Base-by-base conservation (phyloP, 768 basidiomycete species). In the Serendipita sp. region DNA sequence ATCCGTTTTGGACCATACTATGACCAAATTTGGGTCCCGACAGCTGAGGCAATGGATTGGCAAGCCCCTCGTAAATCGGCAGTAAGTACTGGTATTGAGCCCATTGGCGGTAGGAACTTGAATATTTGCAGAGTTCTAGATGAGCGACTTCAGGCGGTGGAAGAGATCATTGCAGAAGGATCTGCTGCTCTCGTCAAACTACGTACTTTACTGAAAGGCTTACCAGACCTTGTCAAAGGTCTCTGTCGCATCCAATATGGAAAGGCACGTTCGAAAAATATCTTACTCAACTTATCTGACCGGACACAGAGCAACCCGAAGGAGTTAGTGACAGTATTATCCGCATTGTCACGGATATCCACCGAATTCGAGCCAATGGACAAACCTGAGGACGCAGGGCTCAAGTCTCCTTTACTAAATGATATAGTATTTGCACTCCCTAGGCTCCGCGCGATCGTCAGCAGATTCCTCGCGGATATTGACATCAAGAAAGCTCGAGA, bases 201-300 rank as follows among this genome's bases (percentile, higher is more conserved):
- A n/a, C 81, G 86, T 17, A 77, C 81, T 38, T 70, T 82, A n/a
- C 75, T 95, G 62, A 83, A 74, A 69, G 80, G 80, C 34, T 76
- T 92, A n/a, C 92, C 93, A 0, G 93, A 97, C 70, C 81, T 97
- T 50, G 83, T 87, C 0, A 86, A 81, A 69, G 95, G 95, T 0
- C 74, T 98, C 16, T 86, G 84, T 64, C 77, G 92, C 31, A 87
- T 97, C 33, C 90, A 94, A 69, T 95, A 95, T 67, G 88, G 91
- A 51, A 88, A 91, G 76, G 90, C 91, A 66, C 66, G 75, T 65
- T 44, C 30, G 30, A 13, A 14, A 38, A 14, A 38, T 38, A 22
- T 28, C 24, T 30, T 28, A 33, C 64, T 1, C 42, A 13, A 34
- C 31, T 26, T 5, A 45, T 20, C 42, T 16, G 24, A 5, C 42